Evolutionary conservation across 2,329 filamentous ascomycete species (phyloP).

Genomic region (Zelopaecilomyces penicillatus): DNA sequence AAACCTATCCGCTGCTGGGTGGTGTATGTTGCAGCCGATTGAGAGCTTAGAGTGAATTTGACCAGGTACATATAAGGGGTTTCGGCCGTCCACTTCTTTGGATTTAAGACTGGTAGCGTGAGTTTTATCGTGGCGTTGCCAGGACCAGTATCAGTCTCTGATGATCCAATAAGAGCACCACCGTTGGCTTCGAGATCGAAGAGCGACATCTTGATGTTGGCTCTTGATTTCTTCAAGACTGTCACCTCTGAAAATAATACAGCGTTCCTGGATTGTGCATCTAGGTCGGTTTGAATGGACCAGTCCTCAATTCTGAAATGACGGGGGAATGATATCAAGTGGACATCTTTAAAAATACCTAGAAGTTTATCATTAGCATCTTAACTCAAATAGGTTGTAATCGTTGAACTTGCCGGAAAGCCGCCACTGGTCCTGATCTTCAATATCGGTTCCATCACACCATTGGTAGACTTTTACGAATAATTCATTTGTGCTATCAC

Average conservation of each 20-base stretch:
- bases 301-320: constrained; percentile 47
- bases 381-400: no score
- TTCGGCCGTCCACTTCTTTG: constrained; percentile 61
- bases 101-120: constrained; percentile 39
- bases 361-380: no score
- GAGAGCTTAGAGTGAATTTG: constrained; percentile 30
- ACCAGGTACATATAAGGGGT: constrained; percentile 52
- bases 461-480: constrained; percentile 58
- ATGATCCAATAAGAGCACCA: constrained; percentile 23
- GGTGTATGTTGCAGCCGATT: constrained; percentile 20
- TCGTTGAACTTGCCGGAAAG: constrained; percentile 38
- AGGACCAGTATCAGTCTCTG: constrained; percentile 17
- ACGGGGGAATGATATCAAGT: constrained; percentile 47
- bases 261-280: constrained; percentile 41
- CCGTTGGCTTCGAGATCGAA: constrained; percentile 27
- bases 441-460: constrained; percentile 58
- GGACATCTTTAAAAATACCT: constrained; percentile 60
- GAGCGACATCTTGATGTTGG: constrained; percentile 34
- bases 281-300: constrained; percentile 46
- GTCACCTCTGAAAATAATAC: constrained; percentile 41
- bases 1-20: constrained; percentile 54
- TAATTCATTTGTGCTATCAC: constrained; percentile 40
- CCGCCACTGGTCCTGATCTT: constrained; percentile 63
- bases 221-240: constrained; percentile 24
- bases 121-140: constrained; percentile 29